Percentiles rank a stretch among this genome's conserved stretches.
Conservation (phyloP, 2,329 filamentous ascomycete species). For the Graphilbum sp. region DNA sequence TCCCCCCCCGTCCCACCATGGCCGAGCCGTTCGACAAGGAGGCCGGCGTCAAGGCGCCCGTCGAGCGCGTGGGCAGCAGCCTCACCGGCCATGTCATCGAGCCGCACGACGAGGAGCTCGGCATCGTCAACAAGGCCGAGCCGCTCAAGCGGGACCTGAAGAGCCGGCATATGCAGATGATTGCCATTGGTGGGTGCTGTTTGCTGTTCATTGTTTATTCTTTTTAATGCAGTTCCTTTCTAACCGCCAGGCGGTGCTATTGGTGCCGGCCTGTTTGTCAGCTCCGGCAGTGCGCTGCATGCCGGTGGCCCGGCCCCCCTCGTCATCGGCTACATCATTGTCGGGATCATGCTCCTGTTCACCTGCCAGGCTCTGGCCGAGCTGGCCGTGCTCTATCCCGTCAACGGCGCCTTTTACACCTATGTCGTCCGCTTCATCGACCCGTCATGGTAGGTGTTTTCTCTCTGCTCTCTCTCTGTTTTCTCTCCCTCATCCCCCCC, state of each 20-base stretch:
- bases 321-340: constrained; percentile 34
- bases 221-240: not conserved
- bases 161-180: constrained; percentile 28
- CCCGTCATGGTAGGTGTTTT: constrained; percentile 31
- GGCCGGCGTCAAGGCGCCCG: not conserved
- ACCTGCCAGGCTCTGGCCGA: constrained; percentile 44
- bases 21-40: constrained; percentile 1
- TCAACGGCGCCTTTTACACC: constrained; percentile 47
- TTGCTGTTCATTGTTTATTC: not conserved
- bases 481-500: no score
- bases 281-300: constrained; percentile 42
- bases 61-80: constrained; percentile 3
- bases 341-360: constrained; percentile 41
- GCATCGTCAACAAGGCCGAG: constrained; percentile 17
- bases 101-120: constrained; percentile 19
- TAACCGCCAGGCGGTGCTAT: constrained; percentile 22
- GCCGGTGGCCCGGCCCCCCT: constrained; percentile 40
- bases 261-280: constrained; percentile 50
- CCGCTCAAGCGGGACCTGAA: constrained; percentile 19
- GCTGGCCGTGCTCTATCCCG: constrained; percentile 40
- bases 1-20: no score
- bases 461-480: not conserved
- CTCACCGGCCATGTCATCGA: constrained; percentile 1
- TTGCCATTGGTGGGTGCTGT: constrained; percentile 22
- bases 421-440: constrained; percentile 45